Evolutionary conservation across 2,329 filamentous ascomycete genomes (phyloP).

Genomic region (Bipolaris sorokiniana): DNA sequence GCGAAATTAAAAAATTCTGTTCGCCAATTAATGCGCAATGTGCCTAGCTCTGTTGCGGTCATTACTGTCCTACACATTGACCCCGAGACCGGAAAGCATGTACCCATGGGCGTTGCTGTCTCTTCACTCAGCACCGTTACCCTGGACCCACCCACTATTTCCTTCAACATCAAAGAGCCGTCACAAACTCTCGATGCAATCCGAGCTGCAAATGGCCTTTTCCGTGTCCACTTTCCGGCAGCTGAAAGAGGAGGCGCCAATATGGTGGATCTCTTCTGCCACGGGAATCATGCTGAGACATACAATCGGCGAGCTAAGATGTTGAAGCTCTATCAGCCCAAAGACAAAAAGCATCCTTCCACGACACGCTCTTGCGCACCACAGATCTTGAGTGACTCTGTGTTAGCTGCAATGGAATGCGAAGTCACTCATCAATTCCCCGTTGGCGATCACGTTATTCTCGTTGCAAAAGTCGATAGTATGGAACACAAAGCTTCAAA

Average conservation of each 20-base stretch:
- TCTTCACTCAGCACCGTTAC: constrained; percentile 68
- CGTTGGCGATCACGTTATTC: constrained; percentile 56
- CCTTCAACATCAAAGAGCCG: constrained; percentile 65
- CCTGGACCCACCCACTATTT: constrained; percentile 63
- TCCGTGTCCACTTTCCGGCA: constrained; percentile 60
- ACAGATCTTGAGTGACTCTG: constrained; percentile 17
- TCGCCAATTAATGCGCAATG: constrained; percentile 57
- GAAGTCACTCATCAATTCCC: constrained; percentile 45
- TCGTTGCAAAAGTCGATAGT: constrained; percentile 51
- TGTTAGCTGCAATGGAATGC: constrained; percentile 45
- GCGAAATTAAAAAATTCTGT: constrained; percentile 21
- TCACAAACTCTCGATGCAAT: constrained; percentile 64
- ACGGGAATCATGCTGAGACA: constrained; percentile 33
- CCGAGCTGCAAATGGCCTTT: constrained; percentile 46
- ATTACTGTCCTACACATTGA: constrained; percentile 52
- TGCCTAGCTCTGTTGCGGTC: constrained; percentile 64
- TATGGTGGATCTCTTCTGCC: constrained; percentile 39
- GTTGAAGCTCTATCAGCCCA: constrained; percentile 17
- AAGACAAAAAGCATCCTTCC: neutral
- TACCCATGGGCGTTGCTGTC: constrained; percentile 58
- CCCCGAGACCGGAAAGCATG: constrained; percentile 14
- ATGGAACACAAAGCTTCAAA: constrained; percentile 10
- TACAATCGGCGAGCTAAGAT: constrained; percentile 25
- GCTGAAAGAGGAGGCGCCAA: constrained; percentile 36
- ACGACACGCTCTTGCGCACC: constrained; percentile 22